Percentiles rank a stretch among this genome's conserved stretches.
Evolutionary conservation across 1,284 basidiomycete species (phyloP).

Genomic region (Leccinum solheimii): DNA sequence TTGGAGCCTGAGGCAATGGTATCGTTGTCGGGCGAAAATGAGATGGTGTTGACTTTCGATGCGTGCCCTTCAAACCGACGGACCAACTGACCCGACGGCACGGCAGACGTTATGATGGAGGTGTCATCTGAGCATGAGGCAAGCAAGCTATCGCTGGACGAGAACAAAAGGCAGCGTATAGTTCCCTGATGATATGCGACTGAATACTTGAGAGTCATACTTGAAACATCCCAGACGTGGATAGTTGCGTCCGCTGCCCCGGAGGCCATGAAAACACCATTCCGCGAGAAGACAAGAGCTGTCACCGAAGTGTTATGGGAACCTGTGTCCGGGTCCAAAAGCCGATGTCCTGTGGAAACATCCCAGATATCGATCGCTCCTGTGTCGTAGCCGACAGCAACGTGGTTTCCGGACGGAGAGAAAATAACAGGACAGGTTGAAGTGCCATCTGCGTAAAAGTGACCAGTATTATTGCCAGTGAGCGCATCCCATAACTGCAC

Average conservation of each 20-base stretch:
- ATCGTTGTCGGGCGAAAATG: slow-evolving; percentile 21
- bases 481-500: slow-evolving; percentile 25
- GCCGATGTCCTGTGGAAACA: slow-evolving; percentile 18
- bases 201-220: slow-evolving; percentile 3
- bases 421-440: slow-evolving; percentile 24
- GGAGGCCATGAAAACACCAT: slow-evolving; percentile 15
- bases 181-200: slow-evolving; percentile 13
- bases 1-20: slow-evolving; percentile 24
- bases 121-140: slow-evolving; percentile 27
- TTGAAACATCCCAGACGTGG: slow-evolving; percentile 16
- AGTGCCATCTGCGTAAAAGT: slow-evolving; percentile 8
- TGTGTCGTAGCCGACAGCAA: slow-evolving; percentile 23
- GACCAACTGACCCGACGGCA: slow-evolving; percentile 9
- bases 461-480: slow-evolving; percentile 18
- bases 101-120: slow-evolving; percentile 17
- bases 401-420: slow-evolving; percentile 22
- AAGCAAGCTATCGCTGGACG: slow-evolving; percentile 10
- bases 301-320: slow-evolving; percentile 9
- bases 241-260: slow-evolving; percentile 18
- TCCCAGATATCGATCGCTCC: slow-evolving; percentile 26
- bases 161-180: slow-evolving; percentile 19
- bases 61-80: slow-evolving; percentile 13
- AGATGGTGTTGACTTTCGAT: slow-evolving; percentile 16
- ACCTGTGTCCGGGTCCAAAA: slow-evolving; percentile 3
- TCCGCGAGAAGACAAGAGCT: slow-evolving; percentile 15